Base-by-base conservation (phyloP, 192 early-diverging fungal species). In the Paraglomus brasilianum region DNA sequence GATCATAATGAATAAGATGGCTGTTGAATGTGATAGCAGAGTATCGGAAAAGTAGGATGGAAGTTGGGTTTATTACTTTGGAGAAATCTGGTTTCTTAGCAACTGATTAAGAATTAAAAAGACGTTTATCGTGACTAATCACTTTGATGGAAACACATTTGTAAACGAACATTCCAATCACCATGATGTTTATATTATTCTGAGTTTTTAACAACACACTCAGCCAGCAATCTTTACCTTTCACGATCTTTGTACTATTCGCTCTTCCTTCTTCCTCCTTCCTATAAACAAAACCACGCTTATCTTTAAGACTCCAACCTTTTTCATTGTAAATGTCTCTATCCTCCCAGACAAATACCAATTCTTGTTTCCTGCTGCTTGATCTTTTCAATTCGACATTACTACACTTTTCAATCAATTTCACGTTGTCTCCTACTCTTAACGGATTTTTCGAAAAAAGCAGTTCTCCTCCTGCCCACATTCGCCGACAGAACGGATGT, bases 11-110 rank as follows among this genome's bases (percentile, higher is more conserved):
- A 52, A 97, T 93, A 36, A 84, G 82, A 74, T 97, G 93, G 52
- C 85, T 86, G 74, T 97, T 97, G 81, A 92, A 97, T 4, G 91
- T 91, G 75, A 95, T 66, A 30, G 95, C 92, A 24, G 93, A 95
- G 76, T 91, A 97, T 39, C 92, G 78, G 75, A 96, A 96, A 39
- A 93, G 74, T 17, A 86, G 83, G 40, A 93, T 85, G 38, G 88
- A 76, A 9, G 84, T 86, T 15, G 93, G 91, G 5, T 65, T 74
- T 47, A 92, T 58, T 0, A 51, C 72, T 42, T 79, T 75, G 10
- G 74, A 66, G 74, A 91, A 89, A 24, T 91, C 93, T 1, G 90
- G 84, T 42, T 63, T 39, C 58, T 78, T 79, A 4, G 77, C 80
- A 19, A 78, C 83, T 79, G 58, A 60, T 30, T 1, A 30, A 30